These are phyloP conservation scores for Gossypium davidsonii DNA, from an alignment of 441 rosid genomes.

Conservation along the genomic window DNA sequence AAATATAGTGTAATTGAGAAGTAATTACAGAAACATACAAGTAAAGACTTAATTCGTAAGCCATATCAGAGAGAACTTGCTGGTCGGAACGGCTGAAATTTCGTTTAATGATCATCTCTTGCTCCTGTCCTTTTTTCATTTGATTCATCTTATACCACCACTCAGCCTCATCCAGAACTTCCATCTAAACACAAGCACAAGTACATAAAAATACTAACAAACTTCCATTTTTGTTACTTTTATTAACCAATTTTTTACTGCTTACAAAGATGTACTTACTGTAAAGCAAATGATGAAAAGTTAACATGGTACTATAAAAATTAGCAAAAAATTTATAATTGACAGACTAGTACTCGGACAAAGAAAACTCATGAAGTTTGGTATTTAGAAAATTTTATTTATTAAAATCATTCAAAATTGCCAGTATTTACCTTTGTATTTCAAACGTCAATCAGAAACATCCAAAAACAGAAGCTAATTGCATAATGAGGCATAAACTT, in stretches of 20 bases:
- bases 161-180: constrained; percentile 66
- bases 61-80: constrained; percentile 64
- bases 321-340: not conserved
- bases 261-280: not conserved
- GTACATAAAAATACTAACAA: not conserved
- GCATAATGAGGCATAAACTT: not conserved
- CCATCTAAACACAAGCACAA: constrained; percentile 40
- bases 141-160: constrained; percentile 77
- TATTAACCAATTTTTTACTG: not conserved
- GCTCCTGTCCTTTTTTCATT: constrained; percentile 54
- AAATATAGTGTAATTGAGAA: not conserved
- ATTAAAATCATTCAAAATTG: not conserved
- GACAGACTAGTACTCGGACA: not conserved
- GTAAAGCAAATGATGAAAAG: not conserved
- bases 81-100: constrained; percentile 65
- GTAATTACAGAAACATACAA: constrained; percentile 51
- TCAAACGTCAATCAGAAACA: not conserved
- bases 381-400: not conserved
- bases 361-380: not conserved
- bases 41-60: constrained; percentile 62
- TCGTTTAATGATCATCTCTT: constrained; percentile 62
- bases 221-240: not conserved
- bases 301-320: not conserved
- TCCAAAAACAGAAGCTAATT: not conserved
- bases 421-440: not conserved